A percentile compares a stretch with the other conserved stretches of the same genome.
Conservation (phyloP, 495 filamentous ascomycete genomes). For the Rhypophila decipiens region DNA sequence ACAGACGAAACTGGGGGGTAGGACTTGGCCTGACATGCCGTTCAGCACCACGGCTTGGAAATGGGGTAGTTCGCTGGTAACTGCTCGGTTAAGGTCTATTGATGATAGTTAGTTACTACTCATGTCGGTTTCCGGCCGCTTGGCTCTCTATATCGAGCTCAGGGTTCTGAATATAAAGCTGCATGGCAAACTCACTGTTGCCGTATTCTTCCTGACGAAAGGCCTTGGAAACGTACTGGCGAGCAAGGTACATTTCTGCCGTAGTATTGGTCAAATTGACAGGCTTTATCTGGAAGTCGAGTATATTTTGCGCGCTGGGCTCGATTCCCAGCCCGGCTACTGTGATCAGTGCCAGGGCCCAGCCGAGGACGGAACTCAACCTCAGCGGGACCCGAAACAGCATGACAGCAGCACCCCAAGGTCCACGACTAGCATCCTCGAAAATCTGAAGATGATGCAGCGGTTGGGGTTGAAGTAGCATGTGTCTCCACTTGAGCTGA, state of each 20-base stretch:
- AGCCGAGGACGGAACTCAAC: background rate
- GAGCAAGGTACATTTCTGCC: background rate
- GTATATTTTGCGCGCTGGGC: constrained; percentile 8
- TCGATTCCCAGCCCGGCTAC: constrained; percentile 7
- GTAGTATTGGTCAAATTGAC: constrained; percentile 2
- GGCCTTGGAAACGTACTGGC: background rate
- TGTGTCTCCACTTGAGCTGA: constrained; percentile 45
- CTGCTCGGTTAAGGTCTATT: background rate
- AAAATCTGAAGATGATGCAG: constrained; percentile 35
- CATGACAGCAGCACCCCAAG: constrained; percentile 14
- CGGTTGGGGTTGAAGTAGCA: constrained; percentile 20
- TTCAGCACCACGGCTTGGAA: constrained; percentile 5
- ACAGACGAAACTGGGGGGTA: background rate
- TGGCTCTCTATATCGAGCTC: too few relatives aligned
- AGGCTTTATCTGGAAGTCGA: constrained; percentile 1
- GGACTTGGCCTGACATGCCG: constrained; percentile 4
- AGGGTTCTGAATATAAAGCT: too few relatives aligned
- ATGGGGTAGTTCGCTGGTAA: background rate
- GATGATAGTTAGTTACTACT: background rate
- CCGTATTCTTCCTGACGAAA: background rate
- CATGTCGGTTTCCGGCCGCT: background rate
- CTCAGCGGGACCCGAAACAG: background rate
- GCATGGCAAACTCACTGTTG: too few relatives aligned
- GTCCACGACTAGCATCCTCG: constrained; percentile 33
- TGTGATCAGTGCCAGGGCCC: constrained; percentile 7